These are phyloP conservation scores for Apophysomyces ossiformis DNA, from an alignment of 371 early-diverging fungal genomes.

Conservation along the genomic window DNA sequence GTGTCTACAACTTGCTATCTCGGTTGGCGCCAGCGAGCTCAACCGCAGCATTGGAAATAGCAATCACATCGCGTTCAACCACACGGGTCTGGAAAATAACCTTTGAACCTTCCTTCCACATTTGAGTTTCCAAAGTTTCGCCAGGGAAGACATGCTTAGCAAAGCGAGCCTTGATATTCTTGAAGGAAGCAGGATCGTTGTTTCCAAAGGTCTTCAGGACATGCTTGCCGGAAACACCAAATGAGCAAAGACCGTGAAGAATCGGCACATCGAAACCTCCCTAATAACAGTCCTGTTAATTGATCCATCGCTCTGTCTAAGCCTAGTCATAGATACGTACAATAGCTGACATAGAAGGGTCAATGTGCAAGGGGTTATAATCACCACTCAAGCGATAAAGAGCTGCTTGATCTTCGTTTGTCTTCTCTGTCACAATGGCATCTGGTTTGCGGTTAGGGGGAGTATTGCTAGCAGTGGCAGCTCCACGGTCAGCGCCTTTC, in stretches of 20 bases:
- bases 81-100: conserved; percentile 92
- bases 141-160: conserved; percentile 95
- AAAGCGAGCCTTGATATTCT: conserved; percentile 91
- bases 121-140: conserved; percentile 93
- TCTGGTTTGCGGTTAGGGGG: conserved; percentile 89
- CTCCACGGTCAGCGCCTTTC: conserved; percentile 74
- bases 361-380: conserved; percentile 93
- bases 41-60: conserved; percentile 87
- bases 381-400: conserved; percentile 92
- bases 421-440: conserved; percentile 81
- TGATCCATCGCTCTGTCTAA: background rate
- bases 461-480: conserved; percentile 73
- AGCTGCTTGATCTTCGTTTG: conserved; percentile 91
- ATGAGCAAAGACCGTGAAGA: conserved; percentile 93
- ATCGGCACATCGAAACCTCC: conserved; percentile 97
- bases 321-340: conserved; percentile 15
- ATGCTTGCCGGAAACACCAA: conserved; percentile 91
- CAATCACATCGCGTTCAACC: conserved; percentile 88
- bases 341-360: conserved; percentile 91
- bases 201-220: conserved; percentile 77
- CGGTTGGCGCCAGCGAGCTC: conserved; percentile 56
- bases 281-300: conserved; percentile 4
- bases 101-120: conserved; percentile 92
- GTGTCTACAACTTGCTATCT: conserved; percentile 49
- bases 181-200: conserved; percentile 72